phyloP scores from a whole-genome alignment of 2,329 filamentous ascomycete species.

The Zymoseptoria ardabiliae region DNA sequence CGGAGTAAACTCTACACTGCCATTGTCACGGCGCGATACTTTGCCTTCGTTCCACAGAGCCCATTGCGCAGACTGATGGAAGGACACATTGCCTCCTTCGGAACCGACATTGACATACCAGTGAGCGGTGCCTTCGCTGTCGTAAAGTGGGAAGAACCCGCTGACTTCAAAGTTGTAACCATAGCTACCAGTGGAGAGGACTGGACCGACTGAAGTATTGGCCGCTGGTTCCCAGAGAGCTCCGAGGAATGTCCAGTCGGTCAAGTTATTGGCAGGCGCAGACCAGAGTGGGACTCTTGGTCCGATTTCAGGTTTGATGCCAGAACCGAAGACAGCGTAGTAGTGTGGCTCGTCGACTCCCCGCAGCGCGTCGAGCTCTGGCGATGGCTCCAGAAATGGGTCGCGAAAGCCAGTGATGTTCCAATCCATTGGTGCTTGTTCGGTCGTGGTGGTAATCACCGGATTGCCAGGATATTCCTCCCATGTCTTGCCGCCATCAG shows the following conservation, averaged over 20 bases:
- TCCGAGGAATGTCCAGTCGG: constrained; percentile 42
- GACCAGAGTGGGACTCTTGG: constrained; percentile 42
- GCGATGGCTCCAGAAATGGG: constrained; percentile 30
- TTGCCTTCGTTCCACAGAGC: constrained; percentile 41
- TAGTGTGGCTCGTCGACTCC: constrained; percentile 38
- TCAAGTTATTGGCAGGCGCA: constrained; percentile 38
- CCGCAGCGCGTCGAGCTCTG: constrained; percentile 38
- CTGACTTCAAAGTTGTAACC: constrained; percentile 44
- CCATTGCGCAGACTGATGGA: constrained; percentile 35
- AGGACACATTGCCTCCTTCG: constrained; percentile 40
- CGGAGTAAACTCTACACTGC: constrained; percentile 39
- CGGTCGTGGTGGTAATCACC: constrained; percentile 33
- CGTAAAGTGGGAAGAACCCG: constrained; percentile 40
- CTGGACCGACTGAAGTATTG: constrained; percentile 36
- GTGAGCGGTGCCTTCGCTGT: constrained; percentile 37
- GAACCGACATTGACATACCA: constrained; percentile 37
- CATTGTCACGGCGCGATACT: constrained; percentile 36
- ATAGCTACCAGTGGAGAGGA: constrained; percentile 38
- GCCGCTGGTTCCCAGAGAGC: constrained; percentile 39
- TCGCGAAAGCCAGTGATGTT: constrained; percentile 38
- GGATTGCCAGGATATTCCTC: constrained; percentile 41
- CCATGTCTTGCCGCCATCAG: constrained; percentile 43
- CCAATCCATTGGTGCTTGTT: constrained; percentile 36
- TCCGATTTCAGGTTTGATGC: constrained; percentile 40
- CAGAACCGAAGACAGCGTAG: constrained; percentile 40